These are phyloP conservation scores for Fragilaria radians DNA, from an alignment of 108 stramenopile species.

Conservation along the genomic window DNA sequence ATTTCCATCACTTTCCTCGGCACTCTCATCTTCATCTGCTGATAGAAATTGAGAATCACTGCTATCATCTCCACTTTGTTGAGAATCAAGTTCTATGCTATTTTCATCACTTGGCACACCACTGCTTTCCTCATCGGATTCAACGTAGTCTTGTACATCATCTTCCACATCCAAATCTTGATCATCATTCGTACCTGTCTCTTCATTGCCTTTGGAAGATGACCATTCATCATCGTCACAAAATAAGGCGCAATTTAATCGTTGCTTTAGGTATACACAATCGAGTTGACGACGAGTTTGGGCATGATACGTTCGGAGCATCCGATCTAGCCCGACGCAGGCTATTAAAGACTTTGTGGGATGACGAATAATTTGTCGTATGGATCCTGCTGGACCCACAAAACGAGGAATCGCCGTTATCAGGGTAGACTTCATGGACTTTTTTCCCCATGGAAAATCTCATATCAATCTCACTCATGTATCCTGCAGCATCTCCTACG, in stretches of 20 bases:
- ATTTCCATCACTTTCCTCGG: constrained; percentile 1
- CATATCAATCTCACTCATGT: constrained; percentile 51
- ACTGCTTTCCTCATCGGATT: constrained; percentile 47
- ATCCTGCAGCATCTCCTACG: constrained; percentile 63
- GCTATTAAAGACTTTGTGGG: constrained; percentile 55
- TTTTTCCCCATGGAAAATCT: constrained; percentile 25
- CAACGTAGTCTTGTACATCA: constrained; percentile 54
- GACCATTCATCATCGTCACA: constrained; percentile 30
- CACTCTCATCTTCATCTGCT: constrained; percentile 6
- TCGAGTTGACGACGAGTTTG: constrained; percentile 42
- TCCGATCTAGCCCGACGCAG: constrained; percentile 77
- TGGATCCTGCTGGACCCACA: constrained; percentile 71
- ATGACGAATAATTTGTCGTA: constrained; percentile 54
- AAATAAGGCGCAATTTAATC: constrained; percentile 74
- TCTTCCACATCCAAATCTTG: constrained; percentile 52
- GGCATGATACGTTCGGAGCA: constrained; percentile 72
- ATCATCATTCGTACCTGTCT: constrained; percentile 17
- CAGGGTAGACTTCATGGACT: constrained; percentile 15
- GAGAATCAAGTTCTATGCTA: constrained; percentile 16
- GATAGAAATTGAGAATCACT: background rate
- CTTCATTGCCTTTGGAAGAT: constrained; percentile 9
- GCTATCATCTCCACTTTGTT: constrained; percentile 21
- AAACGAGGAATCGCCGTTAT: constrained; percentile 36
- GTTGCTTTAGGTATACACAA: constrained; percentile 81
- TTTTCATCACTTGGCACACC: constrained; percentile 13